A percentile compares a stretch with the other conserved stretches of the same genome.
phyloP scores from a whole-genome alignment of 805 yeast species.

The Myxozyma mucilagina region DNA sequence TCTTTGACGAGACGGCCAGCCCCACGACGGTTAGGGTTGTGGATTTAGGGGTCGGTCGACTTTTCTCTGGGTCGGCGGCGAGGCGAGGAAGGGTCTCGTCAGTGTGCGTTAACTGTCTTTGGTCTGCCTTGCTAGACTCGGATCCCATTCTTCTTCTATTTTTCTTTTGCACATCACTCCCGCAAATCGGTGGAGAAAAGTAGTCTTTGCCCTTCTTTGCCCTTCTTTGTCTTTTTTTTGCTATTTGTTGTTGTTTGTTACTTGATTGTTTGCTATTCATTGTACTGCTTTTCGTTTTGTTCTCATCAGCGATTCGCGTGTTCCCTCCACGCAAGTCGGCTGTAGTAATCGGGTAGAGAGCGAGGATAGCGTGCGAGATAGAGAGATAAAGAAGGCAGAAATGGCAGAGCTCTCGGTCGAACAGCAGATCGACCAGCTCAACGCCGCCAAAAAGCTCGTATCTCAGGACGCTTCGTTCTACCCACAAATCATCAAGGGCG shows the following conservation, averaged over 20 bases:
- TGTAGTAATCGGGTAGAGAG: background rate
- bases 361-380: background rate
- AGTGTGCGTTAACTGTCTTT: no score
- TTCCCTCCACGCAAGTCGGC: background rate
- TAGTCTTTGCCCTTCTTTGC: background rate
- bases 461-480: constrained; percentile 41
- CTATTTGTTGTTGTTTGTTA: no score
- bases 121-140: no score
- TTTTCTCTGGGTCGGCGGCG: no score
- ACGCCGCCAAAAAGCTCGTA: constrained; percentile 42
- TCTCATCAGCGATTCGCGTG: background rate
- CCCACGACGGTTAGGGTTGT: constrained; percentile 3
- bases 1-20: constrained; percentile 1
- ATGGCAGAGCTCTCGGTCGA: constrained; percentile 27
- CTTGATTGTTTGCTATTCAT: no score
- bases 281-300: no score
- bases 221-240: background rate
- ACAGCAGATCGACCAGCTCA: constrained; percentile 41
- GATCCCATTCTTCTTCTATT: no score
- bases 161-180: no score
- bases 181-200: background rate
- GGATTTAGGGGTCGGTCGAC: background rate
- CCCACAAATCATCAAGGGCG: constrained; percentile 42
- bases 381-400: background rate
- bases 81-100: no score